Evolutionary conservation across 1,139 yeast genomes (phyloP), one percentile per base, ranked within the genome.

Genomic region (Candida dubliniensis): DNA sequence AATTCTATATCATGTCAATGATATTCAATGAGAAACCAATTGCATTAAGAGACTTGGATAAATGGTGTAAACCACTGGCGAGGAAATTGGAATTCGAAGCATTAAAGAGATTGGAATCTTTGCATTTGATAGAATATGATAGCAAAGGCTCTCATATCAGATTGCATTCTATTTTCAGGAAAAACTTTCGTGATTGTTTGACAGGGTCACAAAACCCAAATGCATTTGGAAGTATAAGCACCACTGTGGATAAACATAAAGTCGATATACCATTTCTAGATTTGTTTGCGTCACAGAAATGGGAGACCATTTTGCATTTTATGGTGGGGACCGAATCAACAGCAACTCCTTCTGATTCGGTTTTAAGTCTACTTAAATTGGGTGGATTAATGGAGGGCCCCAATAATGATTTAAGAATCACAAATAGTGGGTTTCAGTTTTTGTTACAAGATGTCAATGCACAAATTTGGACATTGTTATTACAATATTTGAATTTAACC

Each of bases 231-330:
- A 68, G 68, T 50, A 54, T 72, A 29, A 62, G 68, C 42, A 58
- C 60, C 3, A 58, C 59, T 3, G 48, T 51, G 1, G 75, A 70
- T 42, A 64, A 63, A 35, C 76, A 78, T 47, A 69, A 69, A 39
- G 85, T 88, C 1, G 83, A 81, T 40, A 65, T 81, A 26, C 74
- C 76, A 31, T 86, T 84, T 56, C 69, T 93, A 40, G 96, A 90
- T 57, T 72, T 72, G 35, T 90, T 89, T 67, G 96, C 97, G 9
- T 78, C 89, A 8, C 79, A 77, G 39, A 88, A 87, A 58, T 93
- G 99, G 99, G 99, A 95, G 61, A 82, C 89, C 5, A 93, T 95
- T 54, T 72, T 95, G 55, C 99, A 95, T 71, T 93, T 85, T 66
- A 93, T 93, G 98, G 99, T 93, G 38, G 98, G 98, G 2, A 88